Base-by-base conservation (phyloP, 2,329 filamentous ascomycete genomes). In the Pseudogymnoascus sp. region DNA sequence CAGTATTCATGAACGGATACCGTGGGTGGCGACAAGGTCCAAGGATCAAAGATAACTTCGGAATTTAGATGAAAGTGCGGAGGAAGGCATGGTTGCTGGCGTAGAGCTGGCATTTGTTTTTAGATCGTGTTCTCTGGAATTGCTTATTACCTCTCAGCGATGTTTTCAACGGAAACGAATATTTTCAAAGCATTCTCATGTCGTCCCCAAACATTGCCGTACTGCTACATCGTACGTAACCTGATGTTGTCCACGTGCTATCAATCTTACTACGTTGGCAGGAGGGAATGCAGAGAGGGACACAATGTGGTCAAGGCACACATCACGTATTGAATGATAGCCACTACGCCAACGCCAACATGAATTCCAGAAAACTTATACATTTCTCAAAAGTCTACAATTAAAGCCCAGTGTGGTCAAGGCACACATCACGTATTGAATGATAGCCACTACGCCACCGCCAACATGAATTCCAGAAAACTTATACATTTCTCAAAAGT, bases 1-100 rank as follows among this genome's bases (percentile, higher is more conserved):
- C 29, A 7, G 6, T 55, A 7, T 33, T 21, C 49, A 33, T 55
- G 29, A 33, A 55, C 10, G 6, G 29, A 21, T 55, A n/a, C 11
- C 10, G n/a, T 72, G 55, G 70, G 69, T 45, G 59, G 70, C 23
- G 68, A 70, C 60, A 67, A 67, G 26, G 45, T 55, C 16, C 19
- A 19, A 19, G 2, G 19, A 19, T 19, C 45, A 16, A 19, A 55
- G 10, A 55, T 29, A 55, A 33, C 29, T 21, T 55, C 16, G n/a
- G 29, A 33, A 21, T 52, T 52, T 12, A 55, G 49, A 55, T 21
- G 26, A 55, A 19, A 19, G 49, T 55, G 49, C n/a, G 49, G 29
- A 33, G 49, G 16, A 55, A 55, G n/a, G 26, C 49, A 55, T 55
- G 29, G 49, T 33, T 55, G 29, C 49, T n/a, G 29, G 49, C 49